A percentile compares a stretch with the other conserved stretches of the same genome.
These are phyloP conservation scores for Durusdinium trenchii DNA, from an alignment of 73 alveolate species.

Conservation along the genomic window DNA sequence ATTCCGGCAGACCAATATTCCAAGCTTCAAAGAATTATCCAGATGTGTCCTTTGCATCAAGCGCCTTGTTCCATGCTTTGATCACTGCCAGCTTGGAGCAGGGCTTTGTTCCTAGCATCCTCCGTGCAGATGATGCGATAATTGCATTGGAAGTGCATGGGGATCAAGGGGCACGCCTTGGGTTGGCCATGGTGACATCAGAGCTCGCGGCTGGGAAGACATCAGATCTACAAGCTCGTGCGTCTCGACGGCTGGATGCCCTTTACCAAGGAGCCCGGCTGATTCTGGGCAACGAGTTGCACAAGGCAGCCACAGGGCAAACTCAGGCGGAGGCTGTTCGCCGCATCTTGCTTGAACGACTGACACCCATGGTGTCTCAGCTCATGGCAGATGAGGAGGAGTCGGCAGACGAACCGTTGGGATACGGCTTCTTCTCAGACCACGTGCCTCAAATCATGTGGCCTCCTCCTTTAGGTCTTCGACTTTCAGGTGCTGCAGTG, in stretches of 20 bases:
- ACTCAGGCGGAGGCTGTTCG: constrained; percentile 37
- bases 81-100: constrained; percentile 85
- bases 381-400: constrained; percentile 70
- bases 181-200: constrained; percentile 85
- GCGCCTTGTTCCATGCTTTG: constrained; percentile 74
- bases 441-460: background rate
- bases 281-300: constrained; percentile 45
- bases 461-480: constrained; percentile 64
- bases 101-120: constrained; percentile 68
- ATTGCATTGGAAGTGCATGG: constrained; percentile 61
- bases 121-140: constrained; percentile 67
- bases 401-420: background rate
- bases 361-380: constrained; percentile 35
- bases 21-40: constrained; percentile 84
- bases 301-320: constrained; percentile 10
- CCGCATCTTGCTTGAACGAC: constrained; percentile 52
- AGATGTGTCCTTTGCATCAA: constrained; percentile 73
- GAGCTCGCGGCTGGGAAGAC: constrained; percentile 63
- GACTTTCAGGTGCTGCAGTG: constrained; percentile 57
- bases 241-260: constrained; percentile 50
- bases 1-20: constrained; percentile 71
- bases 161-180: constrained; percentile 30
- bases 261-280: constrained; percentile 49
- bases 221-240: constrained; percentile 26
- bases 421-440: constrained; percentile 12